phyloP scores from a whole-genome alignment of 2,329 filamentous ascomycete genomes.

The Dactylonectria estremocensis region DNA sequence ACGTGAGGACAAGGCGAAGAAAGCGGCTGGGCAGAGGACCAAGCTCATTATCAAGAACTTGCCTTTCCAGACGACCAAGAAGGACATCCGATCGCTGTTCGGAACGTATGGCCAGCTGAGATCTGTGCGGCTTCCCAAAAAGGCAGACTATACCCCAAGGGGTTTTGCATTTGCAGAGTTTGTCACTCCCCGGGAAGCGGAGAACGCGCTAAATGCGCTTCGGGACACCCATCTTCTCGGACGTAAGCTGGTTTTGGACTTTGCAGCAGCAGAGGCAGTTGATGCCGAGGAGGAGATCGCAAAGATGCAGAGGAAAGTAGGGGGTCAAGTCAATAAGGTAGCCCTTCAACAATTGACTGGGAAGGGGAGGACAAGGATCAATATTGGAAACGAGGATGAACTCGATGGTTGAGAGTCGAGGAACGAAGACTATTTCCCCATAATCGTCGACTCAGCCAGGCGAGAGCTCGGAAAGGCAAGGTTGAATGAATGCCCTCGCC shows the following conservation, averaged over 20 bases:
- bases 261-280: constrained; percentile 88
- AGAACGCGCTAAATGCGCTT: constrained; percentile 91
- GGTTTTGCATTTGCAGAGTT: constrained; percentile 99
- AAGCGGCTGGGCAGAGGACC: constrained; percentile 81
- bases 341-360: constrained; percentile 90
- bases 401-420: constrained; percentile 54
- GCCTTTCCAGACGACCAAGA: constrained; percentile 95
- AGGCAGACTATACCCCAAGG: constrained; percentile 89
- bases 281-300: constrained; percentile 97
- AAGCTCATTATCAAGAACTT: constrained; percentile 99
- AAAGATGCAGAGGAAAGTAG: constrained; percentile 97
- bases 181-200: constrained; percentile 89
- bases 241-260: constrained; percentile 90
- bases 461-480: constrained; percentile 38
- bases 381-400: constrained; percentile 80
- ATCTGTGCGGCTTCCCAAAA: constrained; percentile 94
- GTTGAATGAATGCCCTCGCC: constrained; percentile 41
- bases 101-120: constrained; percentile 92
- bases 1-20: constrained; percentile 87
- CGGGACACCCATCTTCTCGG: constrained; percentile 95
- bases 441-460: constrained; percentile 10
- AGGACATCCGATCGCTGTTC: constrained; percentile 89
- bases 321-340: constrained; percentile 90
- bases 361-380: constrained; percentile 89
- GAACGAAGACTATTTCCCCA: constrained; percentile 40